These are phyloP conservation scores for Cyathus striatus DNA, from an alignment of 768 basidiomycete genomes.

Conservation along the genomic window DNA sequence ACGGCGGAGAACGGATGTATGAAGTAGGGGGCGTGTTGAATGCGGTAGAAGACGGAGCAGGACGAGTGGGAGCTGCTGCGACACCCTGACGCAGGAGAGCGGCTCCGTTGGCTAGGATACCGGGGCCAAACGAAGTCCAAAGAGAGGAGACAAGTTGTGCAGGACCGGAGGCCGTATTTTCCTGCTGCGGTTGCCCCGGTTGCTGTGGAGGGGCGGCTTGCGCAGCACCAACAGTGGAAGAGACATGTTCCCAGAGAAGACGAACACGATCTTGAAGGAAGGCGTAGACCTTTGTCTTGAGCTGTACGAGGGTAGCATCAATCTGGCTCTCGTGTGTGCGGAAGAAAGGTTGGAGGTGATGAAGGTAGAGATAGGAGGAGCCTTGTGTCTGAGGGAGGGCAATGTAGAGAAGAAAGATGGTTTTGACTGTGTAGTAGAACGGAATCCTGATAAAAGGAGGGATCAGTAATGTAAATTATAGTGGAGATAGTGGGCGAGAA, in stretches of 20 bases:
- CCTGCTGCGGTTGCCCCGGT: slow-evolving; percentile 37
- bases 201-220: slow-evolving; percentile 17
- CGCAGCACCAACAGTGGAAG: slow-evolving; percentile 42
- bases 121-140: slow-evolving; percentile 78
- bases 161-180: slow-evolving; percentile 57
- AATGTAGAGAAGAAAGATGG: slow-evolving; percentile 82
- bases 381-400: slow-evolving; percentile 88
- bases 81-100: slow-evolving; percentile 53
- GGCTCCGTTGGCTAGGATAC: slow-evolving; percentile 63
- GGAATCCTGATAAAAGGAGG: slow-evolving; percentile 79
- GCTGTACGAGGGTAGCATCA: slow-evolving; percentile 68
- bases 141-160: slow-evolving; percentile 59
- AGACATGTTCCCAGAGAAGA: slow-evolving; percentile 61
- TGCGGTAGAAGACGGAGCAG: slow-evolving; percentile 16
- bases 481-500: too few relatives aligned
- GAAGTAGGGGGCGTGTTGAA: slow-evolving; percentile 8
- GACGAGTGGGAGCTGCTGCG: slow-evolving; percentile 28
- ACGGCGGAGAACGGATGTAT: slow-evolving; percentile 15
- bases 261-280: slow-evolving; percentile 63
- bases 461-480: too few relatives aligned
- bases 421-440: slow-evolving; percentile 81
- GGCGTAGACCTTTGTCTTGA: slow-evolving; percentile 52
- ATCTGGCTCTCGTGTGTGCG: slow-evolving; percentile 79
- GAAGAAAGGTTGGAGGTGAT: slow-evolving; percentile 81
- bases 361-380: slow-evolving; percentile 77